These are phyloP conservation scores for Lichtheimia ornata DNA, from an alignment of 371 early-diverging fungal species.

Conservation along the genomic window DNA sequence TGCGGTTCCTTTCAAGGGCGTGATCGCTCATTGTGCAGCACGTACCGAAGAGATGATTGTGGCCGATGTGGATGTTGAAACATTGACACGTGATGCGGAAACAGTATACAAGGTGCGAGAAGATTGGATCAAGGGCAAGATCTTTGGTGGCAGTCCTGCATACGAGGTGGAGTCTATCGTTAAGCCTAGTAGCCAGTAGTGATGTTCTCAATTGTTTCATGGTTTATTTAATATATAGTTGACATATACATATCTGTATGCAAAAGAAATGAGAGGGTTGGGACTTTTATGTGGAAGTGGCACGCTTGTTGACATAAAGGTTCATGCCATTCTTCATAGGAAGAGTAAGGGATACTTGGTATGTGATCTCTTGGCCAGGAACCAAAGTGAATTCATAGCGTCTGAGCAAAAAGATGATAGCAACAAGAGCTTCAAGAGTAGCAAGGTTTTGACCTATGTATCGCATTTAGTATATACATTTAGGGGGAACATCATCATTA, in stretches of 20 bases:
- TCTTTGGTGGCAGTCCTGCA: conserved; percentile 14
- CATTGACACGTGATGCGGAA: conserved; percentile 31
- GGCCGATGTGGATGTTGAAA: conserved; percentile 25
- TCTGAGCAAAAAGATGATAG: conserved; percentile 45
- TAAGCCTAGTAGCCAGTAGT: no score
- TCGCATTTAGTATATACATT: not conserved
- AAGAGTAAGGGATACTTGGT: conserved; percentile 40
- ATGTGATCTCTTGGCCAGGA: conserved; percentile 42
- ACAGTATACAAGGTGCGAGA: conserved; percentile 28
- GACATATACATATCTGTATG: no score
- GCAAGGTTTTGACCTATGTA: conserved; percentile 48
- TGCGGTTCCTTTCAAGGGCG: conserved; percentile 37
- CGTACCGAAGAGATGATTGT: conserved; percentile 34
- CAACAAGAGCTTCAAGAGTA: conserved; percentile 51
- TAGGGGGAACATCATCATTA: not conserved
- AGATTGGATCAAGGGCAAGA: conserved; percentile 32
- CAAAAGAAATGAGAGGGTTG: not conserved
- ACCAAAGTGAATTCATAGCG: conserved; percentile 48
- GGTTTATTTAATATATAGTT: no score
- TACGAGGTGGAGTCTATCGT: not conserved
- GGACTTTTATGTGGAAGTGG: not conserved
- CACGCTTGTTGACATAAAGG: conserved; percentile 34
- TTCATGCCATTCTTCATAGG: conserved; percentile 56
- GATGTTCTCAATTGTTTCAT: no score
- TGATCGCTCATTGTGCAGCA: conserved; percentile 22